Evolutionary conservation across 2,329 filamentous ascomycete genomes (phyloP).

Genomic region (Lachnellula occidentalis): DNA sequence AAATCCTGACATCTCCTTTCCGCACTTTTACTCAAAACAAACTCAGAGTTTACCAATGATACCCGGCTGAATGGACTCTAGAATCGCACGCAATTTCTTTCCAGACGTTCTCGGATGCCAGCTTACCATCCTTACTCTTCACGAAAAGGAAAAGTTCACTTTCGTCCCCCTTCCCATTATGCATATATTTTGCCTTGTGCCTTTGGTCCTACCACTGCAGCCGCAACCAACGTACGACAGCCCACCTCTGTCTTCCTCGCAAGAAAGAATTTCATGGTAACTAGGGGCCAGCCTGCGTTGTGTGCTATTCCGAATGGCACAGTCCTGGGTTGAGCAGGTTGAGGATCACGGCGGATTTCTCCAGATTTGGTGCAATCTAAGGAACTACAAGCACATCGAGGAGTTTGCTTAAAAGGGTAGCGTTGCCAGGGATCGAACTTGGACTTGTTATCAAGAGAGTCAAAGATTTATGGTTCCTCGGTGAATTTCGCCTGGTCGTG

Average conservation of each 20-base stretch:
- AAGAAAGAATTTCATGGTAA: constrained; percentile 31
- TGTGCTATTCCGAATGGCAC: constrained; percentile 41
- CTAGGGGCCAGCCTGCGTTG: constrained; percentile 23
- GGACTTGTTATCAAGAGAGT: neutral
- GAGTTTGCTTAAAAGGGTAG: constrained; percentile 42
- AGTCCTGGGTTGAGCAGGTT: constrained; percentile 49
- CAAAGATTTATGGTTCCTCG: constrained; percentile 2
- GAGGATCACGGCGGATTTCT: constrained; percentile 37
- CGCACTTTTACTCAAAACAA: too few relatives aligned
- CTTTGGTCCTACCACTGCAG: constrained; percentile 34
- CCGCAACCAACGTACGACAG: constrained; percentile 39
- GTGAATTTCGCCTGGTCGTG: neutral
- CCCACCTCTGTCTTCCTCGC: constrained; percentile 42
- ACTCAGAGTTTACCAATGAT: neutral
- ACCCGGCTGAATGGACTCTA: constrained; percentile 39
- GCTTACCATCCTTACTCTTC: constrained; percentile 34
- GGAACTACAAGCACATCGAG: constrained; percentile 41
- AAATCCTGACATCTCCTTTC: too few relatives aligned
- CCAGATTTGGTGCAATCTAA: constrained; percentile 31
- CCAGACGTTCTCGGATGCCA: constrained; percentile 38
- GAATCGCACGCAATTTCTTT: constrained; percentile 35
- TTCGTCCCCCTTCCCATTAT: constrained; percentile 30
- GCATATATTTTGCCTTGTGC: constrained; percentile 43
- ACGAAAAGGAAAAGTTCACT: constrained; percentile 33
- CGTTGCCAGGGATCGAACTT: constrained; percentile 19